Evolutionary conservation across 75 land plant species (phyloP).

Genomic region (Cunninghamia lanceolata): DNA sequence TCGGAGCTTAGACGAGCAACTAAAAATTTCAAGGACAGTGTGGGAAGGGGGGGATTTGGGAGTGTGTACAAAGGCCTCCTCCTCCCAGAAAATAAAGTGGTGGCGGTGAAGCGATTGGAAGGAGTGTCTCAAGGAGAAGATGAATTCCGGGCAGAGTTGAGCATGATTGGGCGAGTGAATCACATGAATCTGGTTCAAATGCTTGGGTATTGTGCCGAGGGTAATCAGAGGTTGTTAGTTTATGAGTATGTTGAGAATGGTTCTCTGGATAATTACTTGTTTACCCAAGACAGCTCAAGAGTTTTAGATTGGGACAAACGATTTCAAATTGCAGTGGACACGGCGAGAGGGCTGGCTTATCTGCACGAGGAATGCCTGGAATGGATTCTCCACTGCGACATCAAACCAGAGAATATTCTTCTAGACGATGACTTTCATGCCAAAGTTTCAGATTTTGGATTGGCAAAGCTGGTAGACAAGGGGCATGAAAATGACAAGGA

Average conservation of each 20-base stretch:
- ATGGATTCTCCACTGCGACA: too few species aligned
- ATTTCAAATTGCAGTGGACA: slow-evolving; percentile 23
- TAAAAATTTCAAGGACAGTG: too few species aligned
- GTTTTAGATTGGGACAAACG: neutral
- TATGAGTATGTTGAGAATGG: neutral
- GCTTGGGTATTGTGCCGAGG: neutral
- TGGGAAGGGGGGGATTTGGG: too few species aligned
- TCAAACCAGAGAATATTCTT: slow-evolving; percentile 13
- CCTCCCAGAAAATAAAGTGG: too few species aligned
- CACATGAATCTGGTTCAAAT: too few species aligned
- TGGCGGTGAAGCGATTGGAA: too few species aligned
- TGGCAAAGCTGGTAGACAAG: slow-evolving; percentile 22
- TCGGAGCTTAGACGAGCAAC: too few species aligned
- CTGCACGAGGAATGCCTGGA: neutral
- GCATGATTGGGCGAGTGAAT: too few species aligned
- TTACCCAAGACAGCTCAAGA: too few species aligned
- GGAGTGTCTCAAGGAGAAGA: too few species aligned
- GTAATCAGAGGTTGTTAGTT: neutral
- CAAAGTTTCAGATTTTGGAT: slow-evolving; percentile 41
- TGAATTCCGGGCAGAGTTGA: too few species aligned
- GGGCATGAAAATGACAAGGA: slow-evolving; percentile 9
- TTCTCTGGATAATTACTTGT: neutral
- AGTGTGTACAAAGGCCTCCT: too few species aligned
- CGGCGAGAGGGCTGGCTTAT: slow-evolving; percentile 26
- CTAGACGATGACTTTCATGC: slow-evolving; percentile 26